Conservation (phyloP, 805 yeast species). For the Candida quercuum region DNA sequence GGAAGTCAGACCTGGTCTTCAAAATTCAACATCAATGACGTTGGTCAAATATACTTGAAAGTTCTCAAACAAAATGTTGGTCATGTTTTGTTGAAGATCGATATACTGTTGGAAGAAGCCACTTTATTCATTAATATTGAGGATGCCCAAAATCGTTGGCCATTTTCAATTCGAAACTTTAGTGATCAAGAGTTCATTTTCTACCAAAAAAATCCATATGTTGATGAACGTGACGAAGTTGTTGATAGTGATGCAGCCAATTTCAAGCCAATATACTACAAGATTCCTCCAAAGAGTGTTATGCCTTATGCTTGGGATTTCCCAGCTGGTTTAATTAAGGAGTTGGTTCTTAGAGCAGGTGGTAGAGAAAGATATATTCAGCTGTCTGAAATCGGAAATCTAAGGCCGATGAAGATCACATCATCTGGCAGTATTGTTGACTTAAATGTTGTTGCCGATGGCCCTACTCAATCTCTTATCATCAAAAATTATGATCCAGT, state of each 20-base stretch:
- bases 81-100: conserved; percentile 66
- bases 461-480: conserved; percentile 85
- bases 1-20: conserved; percentile 75
- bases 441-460: conserved; percentile 91
- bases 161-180: conserved; percentile 85
- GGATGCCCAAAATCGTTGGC: conserved; percentile 82
- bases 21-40: conserved; percentile 77
- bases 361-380: conserved; percentile 76
- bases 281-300: conserved; percentile 82
- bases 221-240: conserved; percentile 60
- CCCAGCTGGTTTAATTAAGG: conserved; percentile 86
- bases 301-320: conserved; percentile 99
- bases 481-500: conserved; percentile 79
- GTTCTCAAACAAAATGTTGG: conserved; percentile 58
- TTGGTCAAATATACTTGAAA: conserved; percentile 77
- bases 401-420: conserved; percentile 80
- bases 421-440: conserved; percentile 58
- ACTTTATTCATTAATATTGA: conserved; percentile 72
- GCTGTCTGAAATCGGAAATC: conserved; percentile 87
- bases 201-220: conserved; percentile 76
- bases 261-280: conserved; percentile 75
- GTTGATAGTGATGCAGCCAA: conserved; percentile 41
- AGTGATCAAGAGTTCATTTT: conserved; percentile 82
- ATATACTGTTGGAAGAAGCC: conserved; percentile 72
- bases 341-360: conserved; percentile 65